phyloP scores from a whole-genome alignment of 2,329 filamentous ascomycete genomes.

The Aureobasidium namibiae region DNA sequence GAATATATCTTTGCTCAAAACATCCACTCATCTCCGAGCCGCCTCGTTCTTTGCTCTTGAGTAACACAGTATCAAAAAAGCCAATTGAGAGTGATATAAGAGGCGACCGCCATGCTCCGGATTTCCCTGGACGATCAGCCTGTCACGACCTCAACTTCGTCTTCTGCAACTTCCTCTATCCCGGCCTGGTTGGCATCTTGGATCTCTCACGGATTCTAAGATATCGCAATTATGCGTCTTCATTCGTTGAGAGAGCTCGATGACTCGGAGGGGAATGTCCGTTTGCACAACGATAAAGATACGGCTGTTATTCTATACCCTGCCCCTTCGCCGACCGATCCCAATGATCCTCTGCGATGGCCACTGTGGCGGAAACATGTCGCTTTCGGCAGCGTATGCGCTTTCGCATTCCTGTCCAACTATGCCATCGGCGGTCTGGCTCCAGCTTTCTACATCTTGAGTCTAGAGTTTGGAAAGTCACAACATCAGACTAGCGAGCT shows the following conservation, averaged over 20 bases:
- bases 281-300: constrained; percentile 21
- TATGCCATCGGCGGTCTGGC: constrained; percentile 38
- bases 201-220: constrained; percentile 16
- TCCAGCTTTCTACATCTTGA: constrained; percentile 35
- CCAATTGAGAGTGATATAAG: not conserved
- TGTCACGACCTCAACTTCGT: not conserved
- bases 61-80: not conserved
- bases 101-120: not conserved
- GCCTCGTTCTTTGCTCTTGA: not conserved
- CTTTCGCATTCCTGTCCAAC: constrained; percentile 41
- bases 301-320: constrained; percentile 38
- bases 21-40: not conserved
- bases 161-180: not conserved
- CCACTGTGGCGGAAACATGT: constrained; percentile 39
- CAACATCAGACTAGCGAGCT: constrained; percentile 36
- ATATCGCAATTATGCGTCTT: constrained; percentile 23
- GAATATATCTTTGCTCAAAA: not conserved
- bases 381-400: constrained; percentile 36
- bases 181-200: constrained; percentile 17
- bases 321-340: constrained; percentile 36
- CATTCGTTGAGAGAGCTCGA: constrained; percentile 29
- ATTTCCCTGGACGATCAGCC: not conserved
- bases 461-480: constrained; percentile 39
- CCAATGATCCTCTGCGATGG: constrained; percentile 44
- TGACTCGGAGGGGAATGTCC: constrained; percentile 32